Evolutionary conservation across 768 basidiomycete genomes (phyloP), one percentile per base, ranked within the genome.

Genomic region (Strobilomyces confusus): DNA sequence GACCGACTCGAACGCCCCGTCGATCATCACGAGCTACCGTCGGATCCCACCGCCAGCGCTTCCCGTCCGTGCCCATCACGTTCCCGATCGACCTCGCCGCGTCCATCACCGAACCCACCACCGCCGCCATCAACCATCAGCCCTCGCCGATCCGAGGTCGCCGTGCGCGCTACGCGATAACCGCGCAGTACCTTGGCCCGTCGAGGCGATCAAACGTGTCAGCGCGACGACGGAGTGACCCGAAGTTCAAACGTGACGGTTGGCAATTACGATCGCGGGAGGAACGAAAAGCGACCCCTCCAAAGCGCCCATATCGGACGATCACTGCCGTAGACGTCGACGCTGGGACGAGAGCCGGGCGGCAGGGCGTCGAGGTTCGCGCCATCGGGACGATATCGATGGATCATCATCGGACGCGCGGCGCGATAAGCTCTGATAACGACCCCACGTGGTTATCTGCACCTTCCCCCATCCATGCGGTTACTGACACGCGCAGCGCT

Each of bases 401-500:
- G 41, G 26, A 42, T 43, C n/a, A n/a, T n/a, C 11, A 50, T 33
- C 22, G n/a, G 33, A 51, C 1, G 42, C 22, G 44, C 29, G 13
- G 26, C 26, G 26, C 41, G 59, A 60, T 60, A 49, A 60, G 7
- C 59, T 61, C 34, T 40, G 61, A 63, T 63, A 59, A 49, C 45
- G 32, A 20, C 25, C 51, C 61, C 61, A 54, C 49, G 58, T 60
- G 52, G 52, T 46, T 40, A 49, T 44, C 51, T 45, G 50, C n/a
- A 23, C 15, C 12, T 9, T n/a, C n/a, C n/a, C 22, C 15, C 17
- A 22, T 44, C 17, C 15, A 44, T 48, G n/a, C 11, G 15, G 46
- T 49, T 44, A 48, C 34, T 40, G 34, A 34, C 57, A 50, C 15
- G 45, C 45, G 17, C 22, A 19, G n/a, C 25, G 43, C 44, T 22